phyloP scores from a whole-genome alignment of 441 rosid species.

The Populus hybrid region DNA sequence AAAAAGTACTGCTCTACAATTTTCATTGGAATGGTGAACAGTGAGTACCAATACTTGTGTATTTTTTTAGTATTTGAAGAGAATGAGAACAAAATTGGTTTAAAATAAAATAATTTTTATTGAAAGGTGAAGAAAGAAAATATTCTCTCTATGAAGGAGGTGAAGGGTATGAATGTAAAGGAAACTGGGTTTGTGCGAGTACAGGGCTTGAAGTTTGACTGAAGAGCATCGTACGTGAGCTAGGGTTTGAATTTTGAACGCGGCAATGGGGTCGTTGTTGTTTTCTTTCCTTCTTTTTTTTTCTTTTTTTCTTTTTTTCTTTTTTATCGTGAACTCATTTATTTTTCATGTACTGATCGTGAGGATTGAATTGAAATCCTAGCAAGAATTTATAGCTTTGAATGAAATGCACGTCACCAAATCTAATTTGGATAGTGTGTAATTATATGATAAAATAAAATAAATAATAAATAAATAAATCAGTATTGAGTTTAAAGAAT shows the following conservation, averaged over 20 bases:
- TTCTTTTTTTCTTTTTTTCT: no score
- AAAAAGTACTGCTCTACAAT: not conserved
- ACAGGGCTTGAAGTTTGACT: conserved; percentile 30
- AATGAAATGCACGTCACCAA: not conserved
- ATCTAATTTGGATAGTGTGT: not conserved
- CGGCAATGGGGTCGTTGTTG: no score
- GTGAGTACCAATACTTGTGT: not conserved
- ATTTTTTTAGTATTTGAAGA: conserved; percentile 22
- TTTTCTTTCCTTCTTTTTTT: no score
- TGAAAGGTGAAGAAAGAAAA: conserved; percentile 3
- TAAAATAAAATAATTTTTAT: not conserved
- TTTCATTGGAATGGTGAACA: conserved; percentile 2
- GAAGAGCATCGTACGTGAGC: not conserved
- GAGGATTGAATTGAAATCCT: not conserved
- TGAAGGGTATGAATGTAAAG: conserved; percentile 19
- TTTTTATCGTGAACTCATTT: no score
- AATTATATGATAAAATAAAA: no score
- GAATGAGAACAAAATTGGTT: conserved; percentile 35
- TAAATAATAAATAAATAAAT: no score
- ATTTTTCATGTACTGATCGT: not conserved
- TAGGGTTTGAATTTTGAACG: not conserved
- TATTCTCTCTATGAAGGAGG: conserved; percentile 7
- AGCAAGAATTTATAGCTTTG: not conserved
- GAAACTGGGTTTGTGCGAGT: conserved; percentile 23
- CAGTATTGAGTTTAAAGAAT: not conserved